Evolutionary conservation across 2,329 filamentous ascomycete genomes (phyloP), one percentile per base, ranked within the genome.

Genomic region (Tolypocladium ovalisporum): DNA sequence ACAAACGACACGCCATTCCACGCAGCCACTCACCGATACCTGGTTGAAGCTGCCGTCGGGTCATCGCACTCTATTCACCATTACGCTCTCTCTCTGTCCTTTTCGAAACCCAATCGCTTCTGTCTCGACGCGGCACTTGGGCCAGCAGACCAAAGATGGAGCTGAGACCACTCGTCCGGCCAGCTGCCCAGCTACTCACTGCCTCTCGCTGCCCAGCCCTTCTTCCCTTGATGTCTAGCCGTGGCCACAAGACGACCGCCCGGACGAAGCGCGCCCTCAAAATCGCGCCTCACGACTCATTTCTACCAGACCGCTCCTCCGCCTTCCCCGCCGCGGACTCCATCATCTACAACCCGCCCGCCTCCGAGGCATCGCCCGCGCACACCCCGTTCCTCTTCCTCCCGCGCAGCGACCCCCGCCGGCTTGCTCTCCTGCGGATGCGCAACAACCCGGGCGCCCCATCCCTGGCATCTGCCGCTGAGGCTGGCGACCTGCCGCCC

Each of bases 341-440:
- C 62, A 78, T 83, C 66, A 76, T 83, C 67, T 83, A 80, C 73
- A 83, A 82, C 72, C 81, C 80, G 44, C 80, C 81, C 32, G 71
- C 79, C 19, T 75, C 80, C 12, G 73, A 76, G 57, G 73, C 79
- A 3, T 79, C 81, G n/a, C 82, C 84, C 58, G 77, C 76, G 65
- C 80, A 86, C 72, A 87, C 84, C n/a, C 84, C 84, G 57, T 79
- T 84, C 72, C 80, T 84, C 67, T 87, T 87, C 71, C 78, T 87
- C 35, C 84, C 84, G 56, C 76, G 75, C 54, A 70, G 66, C 62
- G 82, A 84, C 66, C 79, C 80, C 19, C 78, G 81, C 52, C 78
- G 80, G 34, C 71, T 73, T 55, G 75, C 76, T 52, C 76, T 79
- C 68, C 70, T 81, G 44, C 70, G 73, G 19, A 67, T 73, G 44